Evolutionary conservation across 768 basidiomycete species (phyloP).

Genomic region (Rhizopogon sp.): DNA sequence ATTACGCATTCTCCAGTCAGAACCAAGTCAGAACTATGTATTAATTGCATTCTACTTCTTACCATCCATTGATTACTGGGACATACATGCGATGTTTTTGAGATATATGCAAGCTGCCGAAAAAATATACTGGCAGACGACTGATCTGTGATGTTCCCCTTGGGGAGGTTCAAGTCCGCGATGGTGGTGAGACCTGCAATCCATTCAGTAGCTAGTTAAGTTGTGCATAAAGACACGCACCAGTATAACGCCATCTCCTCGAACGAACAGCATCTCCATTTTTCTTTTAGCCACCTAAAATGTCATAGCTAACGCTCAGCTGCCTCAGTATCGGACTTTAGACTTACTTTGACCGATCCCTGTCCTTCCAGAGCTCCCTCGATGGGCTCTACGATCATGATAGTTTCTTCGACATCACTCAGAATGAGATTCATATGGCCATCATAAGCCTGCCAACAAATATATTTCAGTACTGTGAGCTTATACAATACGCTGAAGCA

Average conservation of each 20-base stretch:
- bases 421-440: slow-evolving; percentile 99
- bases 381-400: slow-evolving; percentile 88
- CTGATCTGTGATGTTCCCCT: neutral
- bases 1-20: neutral
- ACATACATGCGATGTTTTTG: neutral
- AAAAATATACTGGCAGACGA: slow-evolving; percentile 28
- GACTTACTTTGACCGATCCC: slow-evolving; percentile 60
- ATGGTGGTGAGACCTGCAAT: slow-evolving; percentile 72
- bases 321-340: neutral
- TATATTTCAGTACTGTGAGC: slow-evolving; percentile 6
- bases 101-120: slow-evolving; percentile 16
- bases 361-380: slow-evolving; percentile 57
- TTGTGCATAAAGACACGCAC: slow-evolving; percentile 39
- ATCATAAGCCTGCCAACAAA: slow-evolving; percentile 80
- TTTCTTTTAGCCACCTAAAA: slow-evolving; percentile 84
- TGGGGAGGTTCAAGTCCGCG: slow-evolving; percentile 50
- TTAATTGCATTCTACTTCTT: neutral
- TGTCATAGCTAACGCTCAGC: neutral
- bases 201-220: slow-evolving; percentile 7
- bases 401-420: slow-evolving; percentile 95
- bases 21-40: neutral
- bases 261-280: slow-evolving; percentile 96
- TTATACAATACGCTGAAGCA: neutral
- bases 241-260: slow-evolving; percentile 95
- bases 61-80: slow-evolving; percentile 4